Conservation (phyloP, 78 protist species). For the Pelomyxa schiedti region DNA sequence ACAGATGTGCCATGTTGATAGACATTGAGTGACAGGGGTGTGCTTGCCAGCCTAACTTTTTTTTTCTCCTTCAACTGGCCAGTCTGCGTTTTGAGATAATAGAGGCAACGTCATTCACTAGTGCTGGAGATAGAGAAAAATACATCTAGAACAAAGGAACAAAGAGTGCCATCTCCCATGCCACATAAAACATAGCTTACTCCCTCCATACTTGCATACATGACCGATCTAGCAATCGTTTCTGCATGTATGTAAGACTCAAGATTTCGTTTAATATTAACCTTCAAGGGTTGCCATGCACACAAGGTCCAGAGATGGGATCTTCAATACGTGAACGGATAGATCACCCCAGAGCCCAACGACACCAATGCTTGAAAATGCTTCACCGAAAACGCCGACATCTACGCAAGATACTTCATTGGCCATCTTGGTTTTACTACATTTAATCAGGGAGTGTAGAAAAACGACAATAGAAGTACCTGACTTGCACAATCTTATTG, state of each 20-base stretch:
- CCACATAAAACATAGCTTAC: conserved; percentile 34
- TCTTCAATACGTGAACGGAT: conserved; percentile 27
- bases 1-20: no score
- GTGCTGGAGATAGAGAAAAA: no score
- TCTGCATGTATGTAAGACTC: no score
- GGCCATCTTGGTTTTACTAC: conserved; percentile 9
- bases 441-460: no score
- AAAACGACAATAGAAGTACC: no score
- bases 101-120: neutral
- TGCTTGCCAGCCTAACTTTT: conserved; percentile 62
- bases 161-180: conserved; percentile 82
- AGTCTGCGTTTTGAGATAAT: neutral
- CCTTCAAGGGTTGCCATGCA: conserved; percentile 35
- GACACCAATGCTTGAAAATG: conserved; percentile 3
- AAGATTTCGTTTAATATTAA: no score
- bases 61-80: conserved; percentile 56
- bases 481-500: neutral
- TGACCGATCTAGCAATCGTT: conserved; percentile 63
- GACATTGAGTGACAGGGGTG: conserved; percentile 51
- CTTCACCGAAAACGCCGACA: conserved; percentile 17
- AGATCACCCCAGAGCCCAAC: conserved; percentile 77
- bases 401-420: conserved; percentile 68
- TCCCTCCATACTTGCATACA: conserved; percentile 42
- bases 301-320: conserved; percentile 48
- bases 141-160: conserved; percentile 40